Conservation (phyloP, 306 rosid species). For the Lagenaria siceraria region DNA sequence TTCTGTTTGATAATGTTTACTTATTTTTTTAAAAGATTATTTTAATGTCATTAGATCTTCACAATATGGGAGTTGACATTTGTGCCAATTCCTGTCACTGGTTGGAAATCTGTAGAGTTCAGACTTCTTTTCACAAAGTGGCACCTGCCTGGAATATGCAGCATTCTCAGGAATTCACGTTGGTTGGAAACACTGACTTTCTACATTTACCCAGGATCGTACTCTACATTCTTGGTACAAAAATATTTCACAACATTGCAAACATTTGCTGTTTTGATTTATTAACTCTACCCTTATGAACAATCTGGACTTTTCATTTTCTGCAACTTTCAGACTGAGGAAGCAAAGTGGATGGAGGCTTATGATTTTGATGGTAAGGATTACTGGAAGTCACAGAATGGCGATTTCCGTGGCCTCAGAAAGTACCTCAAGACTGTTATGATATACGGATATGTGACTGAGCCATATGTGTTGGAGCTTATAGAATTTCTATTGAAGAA, state of each 20-base stretch:
- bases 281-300: not conserved
- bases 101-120: not conserved
- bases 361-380: not conserved
- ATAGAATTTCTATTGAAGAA: constrained; percentile 1
- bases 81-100: not conserved
- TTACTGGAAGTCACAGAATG: not conserved
- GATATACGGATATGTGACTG: not conserved
- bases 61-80: not conserved
- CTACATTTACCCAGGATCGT: not conserved
- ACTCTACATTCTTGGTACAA: not conserved
- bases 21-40: not conserved
- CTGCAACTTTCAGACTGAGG: not conserved
- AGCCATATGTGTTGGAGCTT: not conserved
- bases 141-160: constrained; percentile 7
- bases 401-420: not conserved
- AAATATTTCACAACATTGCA: not conserved
- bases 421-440: not conserved
- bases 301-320: not conserved
- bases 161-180: not conserved
- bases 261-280: not conserved
- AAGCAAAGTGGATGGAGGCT: not conserved
- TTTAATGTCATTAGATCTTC: not conserved
- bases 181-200: constrained; percentile 1
- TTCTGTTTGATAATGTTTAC: not conserved
- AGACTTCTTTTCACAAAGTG: not conserved